A percentile compares a stretch with the other conserved stretches of the same genome.
Conservation (phyloP, 2,329 filamentous ascomycete species). For the Botryotinia narcissicola region DNA sequence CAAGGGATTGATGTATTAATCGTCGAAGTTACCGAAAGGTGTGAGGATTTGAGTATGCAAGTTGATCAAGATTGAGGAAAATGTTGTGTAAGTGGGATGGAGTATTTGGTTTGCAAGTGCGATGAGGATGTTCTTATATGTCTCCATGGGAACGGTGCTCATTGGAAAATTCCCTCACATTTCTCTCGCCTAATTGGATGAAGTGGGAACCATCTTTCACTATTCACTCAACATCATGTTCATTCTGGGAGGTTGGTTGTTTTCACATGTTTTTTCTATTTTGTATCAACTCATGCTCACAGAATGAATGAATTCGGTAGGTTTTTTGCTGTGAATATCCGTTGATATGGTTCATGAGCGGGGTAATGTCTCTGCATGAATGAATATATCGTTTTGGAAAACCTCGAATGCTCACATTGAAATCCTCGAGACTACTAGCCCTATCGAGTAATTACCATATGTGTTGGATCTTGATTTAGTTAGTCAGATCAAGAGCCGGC, state of each 20-base stretch:
- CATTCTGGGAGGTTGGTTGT: neutral
- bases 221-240: conserved; percentile 9
- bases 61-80: neutral
- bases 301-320: neutral
- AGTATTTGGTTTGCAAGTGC: neutral
- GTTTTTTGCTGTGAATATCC: neutral
- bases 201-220: neutral
- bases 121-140: conserved; percentile 3
- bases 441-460: neutral
- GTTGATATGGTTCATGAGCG: neutral
- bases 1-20: neutral
- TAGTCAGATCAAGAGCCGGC: no score
- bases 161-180: neutral
- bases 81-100: conserved; percentile 2
- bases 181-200: conserved; percentile 1
- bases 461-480: neutral
- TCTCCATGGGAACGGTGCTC: neutral
- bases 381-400: neutral
- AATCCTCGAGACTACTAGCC: no score
- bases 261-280: neutral
- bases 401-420: neutral
- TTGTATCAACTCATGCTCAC: neutral
- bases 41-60: neutral
- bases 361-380: neutral
- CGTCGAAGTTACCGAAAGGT: neutral